Conservation (phyloP, 148 eudicot genomes). For the Diospyros lotus region DNA sequence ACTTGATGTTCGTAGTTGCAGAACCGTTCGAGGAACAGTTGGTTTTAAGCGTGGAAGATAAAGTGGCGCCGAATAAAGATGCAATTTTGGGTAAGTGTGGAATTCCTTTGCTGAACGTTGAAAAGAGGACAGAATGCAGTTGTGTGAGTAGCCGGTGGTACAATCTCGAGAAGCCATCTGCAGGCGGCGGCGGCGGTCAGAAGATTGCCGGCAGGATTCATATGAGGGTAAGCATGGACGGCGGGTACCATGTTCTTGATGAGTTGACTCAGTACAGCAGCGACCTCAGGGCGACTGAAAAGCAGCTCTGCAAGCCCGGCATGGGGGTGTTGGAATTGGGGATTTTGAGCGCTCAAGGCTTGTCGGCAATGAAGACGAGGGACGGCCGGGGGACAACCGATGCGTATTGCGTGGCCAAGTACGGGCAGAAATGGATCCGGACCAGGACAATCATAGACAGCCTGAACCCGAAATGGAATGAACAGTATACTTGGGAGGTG, state of each 20-base stretch:
- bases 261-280: conserved; percentile 18
- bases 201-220: conserved; percentile 8
- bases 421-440: conserved; percentile 19
- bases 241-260: conserved; percentile 18
- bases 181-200: neutral
- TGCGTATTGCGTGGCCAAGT: conserved; percentile 18
- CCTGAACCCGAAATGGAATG: conserved; percentile 15
- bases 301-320: neutral
- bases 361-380: conserved; percentile 11
- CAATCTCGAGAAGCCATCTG: conserved; percentile 7
- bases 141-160: conserved; percentile 11
- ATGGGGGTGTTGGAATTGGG: conserved; percentile 16
- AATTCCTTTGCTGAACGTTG: neutral
- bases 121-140: conserved; percentile 1
- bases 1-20: conserved; percentile 18
- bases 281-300: conserved; percentile 6
- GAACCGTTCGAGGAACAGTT: conserved; percentile 17
- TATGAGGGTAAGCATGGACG: conserved; percentile 16
- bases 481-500: conserved; percentile 18
- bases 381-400: conserved; percentile 7
- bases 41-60: conserved; percentile 12
- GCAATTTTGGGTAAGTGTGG: conserved; percentile 10
- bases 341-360: conserved; percentile 14
- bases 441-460: conserved; percentile 14
- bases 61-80: conserved; percentile 8